Base-by-base conservation (phyloP, 768 basidiomycete genomes). In the Crassisporium funariophilum region DNA sequence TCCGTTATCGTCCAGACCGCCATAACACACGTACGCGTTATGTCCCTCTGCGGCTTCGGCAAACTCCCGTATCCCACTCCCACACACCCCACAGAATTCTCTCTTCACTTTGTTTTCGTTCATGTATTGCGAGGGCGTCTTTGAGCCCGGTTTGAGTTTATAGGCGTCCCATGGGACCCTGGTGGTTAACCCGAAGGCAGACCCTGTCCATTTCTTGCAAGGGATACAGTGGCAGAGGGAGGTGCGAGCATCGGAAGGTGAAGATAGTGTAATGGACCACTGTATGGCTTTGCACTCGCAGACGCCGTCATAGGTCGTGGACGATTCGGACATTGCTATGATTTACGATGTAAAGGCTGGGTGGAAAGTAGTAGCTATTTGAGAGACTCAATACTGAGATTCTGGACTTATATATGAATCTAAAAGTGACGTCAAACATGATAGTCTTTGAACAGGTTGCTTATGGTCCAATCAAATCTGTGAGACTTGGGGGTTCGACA, bases 171-270 rank as follows among this genome's bases (percentile, higher is more conserved):
- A 47, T 2, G 46, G 46, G 6, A 47, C 46, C 35, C 41, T 47
- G 21, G 38, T 47, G 2, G 46, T 47, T 9, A 41, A 11, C 4
- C 46, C 46, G 22, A 40, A 41, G 20, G 40, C 31, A 6, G 46
- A 40, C 8, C 46, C 46, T 11, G 41, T 40, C 20, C 40, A 47
- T 41, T 47, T 47, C 46, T 47, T 47, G 21, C 46, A 47, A 13
- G 40, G 40, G 3, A 29, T 20, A 20, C 46, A 47, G 22, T 47
- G 46, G 16, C 39, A 47, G 16, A 47, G 29, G 0, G 46, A 47
- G 1, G 46, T 47, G 16, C 46, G 46, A 1, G 27, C 46, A 34
- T 47, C 46, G 4, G 17, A 21, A n/a, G n/a, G n/a, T n/a, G n/a
- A n/a, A n/a, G n/a, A n/a, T n/a, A n/a, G n/a, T n/a, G n/a, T n/a